Base-by-base conservation (phyloP, 306 rosid genomes). In the Rosa chinensis region DNA sequence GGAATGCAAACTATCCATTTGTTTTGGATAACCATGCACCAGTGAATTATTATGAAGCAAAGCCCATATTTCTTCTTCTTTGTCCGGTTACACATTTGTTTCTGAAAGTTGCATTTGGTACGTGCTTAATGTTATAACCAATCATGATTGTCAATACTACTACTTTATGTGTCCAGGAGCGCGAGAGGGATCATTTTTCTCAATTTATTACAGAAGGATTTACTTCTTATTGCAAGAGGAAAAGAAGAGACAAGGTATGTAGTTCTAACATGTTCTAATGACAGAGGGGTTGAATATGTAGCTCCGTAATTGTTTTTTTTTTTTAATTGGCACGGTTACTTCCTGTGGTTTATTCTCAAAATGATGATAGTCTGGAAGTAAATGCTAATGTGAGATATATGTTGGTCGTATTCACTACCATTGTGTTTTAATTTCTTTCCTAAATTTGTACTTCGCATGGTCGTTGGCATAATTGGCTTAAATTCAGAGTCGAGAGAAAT, bases 201-300 rank as follows among this genome's bases (percentile, higher is more conserved):
- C 94, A 91, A 76, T 95, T 95, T 75, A 83, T 91, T 82, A 95
- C 96, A 8, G 99, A 95, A 87, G 97, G 98, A 44, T 95, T 95
- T 87, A 90, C 91, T 44, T 88, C 98, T 69, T 95, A 95, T 84
- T 93, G 99, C 77, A 95, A 91, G 88, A 90, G 99, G 90, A 95
- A 95, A 89, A 95, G 99, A 88, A 89, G 97, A 88, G 97, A 95
- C 77, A 95, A 95, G 99, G 99, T 90, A 87, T 61, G 82, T 50
- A 44, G 64, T 50, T 72, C 35, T 28, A 6, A 25, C 14, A 40
- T 55, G 32, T 21, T 39, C 44, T 39, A 21, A 20, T 23, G 37
- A 8, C 1, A 3, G 56, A 42, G 20, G 79, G 32, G 20, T 71
- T 44, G 17, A 39, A 9, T 62, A 45, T 37, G 35, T 10, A 37